These are phyloP conservation scores for Botrytis byssoidea DNA, from an alignment of 2,329 filamentous ascomycete species.

Conservation along the genomic window DNA sequence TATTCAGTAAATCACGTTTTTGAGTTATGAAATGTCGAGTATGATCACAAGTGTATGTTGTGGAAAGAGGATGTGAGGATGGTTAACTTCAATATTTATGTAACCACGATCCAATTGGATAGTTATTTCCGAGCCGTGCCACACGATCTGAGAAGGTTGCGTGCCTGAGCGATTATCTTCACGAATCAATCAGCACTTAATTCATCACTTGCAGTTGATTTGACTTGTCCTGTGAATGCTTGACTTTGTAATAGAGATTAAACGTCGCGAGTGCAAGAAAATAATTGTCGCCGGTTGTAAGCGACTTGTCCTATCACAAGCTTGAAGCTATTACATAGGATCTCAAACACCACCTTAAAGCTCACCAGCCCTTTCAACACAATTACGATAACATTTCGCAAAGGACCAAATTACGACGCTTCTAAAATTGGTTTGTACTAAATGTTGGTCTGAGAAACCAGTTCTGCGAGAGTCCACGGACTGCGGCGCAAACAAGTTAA, in stretches of 20 bases:
- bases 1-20: neutral
- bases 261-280: slow-evolving; percentile 7
- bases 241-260: neutral
- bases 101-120: slow-evolving; percentile 9
- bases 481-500: slow-evolving; percentile 34
- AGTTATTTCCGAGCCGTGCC: slow-evolving; percentile 2
- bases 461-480: slow-evolving; percentile 29
- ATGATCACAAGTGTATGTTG: neutral
- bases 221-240: slow-evolving; percentile 1
- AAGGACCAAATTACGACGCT: neutral
- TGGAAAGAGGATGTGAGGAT: slow-evolving; percentile 1
- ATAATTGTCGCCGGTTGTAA: slow-evolving; percentile 21
- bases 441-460: slow-evolving; percentile 29
- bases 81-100: slow-evolving; percentile 3
- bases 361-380: neutral
- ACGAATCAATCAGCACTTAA: neutral
- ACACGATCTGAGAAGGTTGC: slow-evolving; percentile 3
- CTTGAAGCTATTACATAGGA: slow-evolving; percentile 8
- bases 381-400: neutral
- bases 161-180: neutral
- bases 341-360: slow-evolving; percentile 9
- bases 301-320: slow-evolving; percentile 18
- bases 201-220: neutral
- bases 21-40: slow-evolving; percentile 11
- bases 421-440: neutral